Evolutionary conservation across 2,329 filamentous ascomycete species (phyloP), one percentile per base, ranked within the genome.

Genomic region (Endocalyx cinctus): DNA sequence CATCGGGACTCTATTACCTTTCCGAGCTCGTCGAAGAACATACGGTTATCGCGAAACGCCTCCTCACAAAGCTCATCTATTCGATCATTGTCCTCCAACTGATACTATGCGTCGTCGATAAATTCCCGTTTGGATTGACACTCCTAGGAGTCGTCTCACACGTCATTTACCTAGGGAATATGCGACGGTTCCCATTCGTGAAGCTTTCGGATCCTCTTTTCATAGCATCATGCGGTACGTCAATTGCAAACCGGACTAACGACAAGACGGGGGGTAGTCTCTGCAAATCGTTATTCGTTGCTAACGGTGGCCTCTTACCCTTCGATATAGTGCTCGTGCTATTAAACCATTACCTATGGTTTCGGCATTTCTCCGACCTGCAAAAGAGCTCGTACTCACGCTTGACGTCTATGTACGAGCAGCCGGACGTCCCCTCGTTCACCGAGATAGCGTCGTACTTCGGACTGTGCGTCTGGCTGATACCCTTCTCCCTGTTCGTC

Each of bases 21-120:
- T 96, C 90, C 16, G 92, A 98, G 62, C 80, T 97, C 11, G 92
- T 98, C 41, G 92, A 98, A 65, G 92, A 98, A 62, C 90, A 98
- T 58, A 96, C 90, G 4, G 90, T 97, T 10, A 64, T 94, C 42
- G 85, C 89, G 10, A 94, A 94, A 58, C 86, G 83, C 37, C 69
- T 96, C n/a, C 72, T 98, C 33, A 84, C 77, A 20, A 81, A 79
- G 26, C 70, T 97, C 35, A 96, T 97, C 52, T 95, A 95, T 66
- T 68, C 66, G 42, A 79, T 95, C 45, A 82, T 96, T 41, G 74
- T 52, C 18, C 58, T 88, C 6, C 90, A 96, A 58, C 41, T 79
- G 8, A 64, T 90, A 4, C 79, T 97, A 8, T 81, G 79, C 54
- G 42, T 92, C 12, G 60, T 97, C 47, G 92, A 98, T 69, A 70